These are phyloP conservation scores for Zygoascus biomembranicola DNA, from an alignment of 805 yeast species.

Conservation along the genomic window DNA sequence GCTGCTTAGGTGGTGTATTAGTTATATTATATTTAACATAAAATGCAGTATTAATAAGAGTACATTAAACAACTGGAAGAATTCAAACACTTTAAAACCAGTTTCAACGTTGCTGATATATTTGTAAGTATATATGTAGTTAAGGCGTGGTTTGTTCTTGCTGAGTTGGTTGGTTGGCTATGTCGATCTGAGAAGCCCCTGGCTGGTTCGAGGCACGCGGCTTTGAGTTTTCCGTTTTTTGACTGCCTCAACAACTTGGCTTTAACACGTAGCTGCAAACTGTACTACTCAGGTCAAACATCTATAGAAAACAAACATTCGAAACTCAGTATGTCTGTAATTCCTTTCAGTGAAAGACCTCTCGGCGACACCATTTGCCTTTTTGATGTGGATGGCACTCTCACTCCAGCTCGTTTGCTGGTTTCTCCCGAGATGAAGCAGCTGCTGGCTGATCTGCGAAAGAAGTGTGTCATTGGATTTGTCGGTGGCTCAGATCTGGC, in stretches of 20 bases:
- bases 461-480: slow-evolving; percentile 91
- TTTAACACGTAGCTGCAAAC: too few relatives aligned
- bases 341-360: slow-evolving; percentile 69
- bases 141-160: too few relatives aligned
- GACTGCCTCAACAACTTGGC: too few relatives aligned
- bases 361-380: slow-evolving; percentile 66
- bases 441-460: slow-evolving; percentile 64
- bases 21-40: neutral
- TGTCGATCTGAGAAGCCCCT: too few relatives aligned
- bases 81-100: too few relatives aligned
- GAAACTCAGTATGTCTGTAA: slow-evolving; percentile 26
- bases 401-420: slow-evolving; percentile 90
- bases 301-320: neutral
- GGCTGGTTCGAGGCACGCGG: too few relatives aligned
- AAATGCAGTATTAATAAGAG: neutral
- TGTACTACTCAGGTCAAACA: too few relatives aligned
- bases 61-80: too few relatives aligned
- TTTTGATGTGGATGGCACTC: slow-evolving; percentile 97
- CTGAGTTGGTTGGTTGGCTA: too few relatives aligned
- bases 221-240: too few relatives aligned
- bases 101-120: too few relatives aligned
- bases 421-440: slow-evolving; percentile 59
- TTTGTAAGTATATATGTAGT: too few relatives aligned
- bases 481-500: slow-evolving; percentile 95
- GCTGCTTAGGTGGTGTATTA: slow-evolving; percentile 29